phyloP scores from a whole-genome alignment of 1,284 basidiomycete species.

The Heterobasidion annosum region DNA sequence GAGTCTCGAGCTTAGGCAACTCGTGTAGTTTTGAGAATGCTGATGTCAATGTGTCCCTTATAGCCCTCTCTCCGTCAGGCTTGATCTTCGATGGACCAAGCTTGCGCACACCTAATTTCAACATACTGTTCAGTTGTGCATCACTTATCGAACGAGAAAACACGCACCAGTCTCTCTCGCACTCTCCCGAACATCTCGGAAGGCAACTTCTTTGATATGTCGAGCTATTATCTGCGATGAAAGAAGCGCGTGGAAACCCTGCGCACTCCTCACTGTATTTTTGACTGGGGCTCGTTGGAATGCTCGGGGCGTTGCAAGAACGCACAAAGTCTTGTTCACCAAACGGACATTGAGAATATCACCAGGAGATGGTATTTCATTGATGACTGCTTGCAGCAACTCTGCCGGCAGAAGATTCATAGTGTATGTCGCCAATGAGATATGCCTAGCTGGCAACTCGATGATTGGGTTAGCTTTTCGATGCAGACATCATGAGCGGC shows the following conservation, averaged over 20 bases:
- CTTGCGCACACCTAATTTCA: background rate
- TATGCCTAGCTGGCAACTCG: background rate
- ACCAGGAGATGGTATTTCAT: constrained; percentile 6
- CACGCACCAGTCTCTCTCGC: background rate
- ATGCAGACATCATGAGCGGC: background rate
- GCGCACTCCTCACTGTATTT: constrained; percentile 5
- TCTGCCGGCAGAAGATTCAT: constrained; percentile 6
- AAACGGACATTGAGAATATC: constrained; percentile 10
- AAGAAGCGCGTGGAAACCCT: constrained; percentile 4
- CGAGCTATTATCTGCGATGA: constrained; percentile 6
- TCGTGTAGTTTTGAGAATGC: background rate
- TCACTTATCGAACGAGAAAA: background rate
- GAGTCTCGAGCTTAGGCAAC: background rate
- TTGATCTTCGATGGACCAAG: no score
- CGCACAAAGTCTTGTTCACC: constrained; percentile 10
- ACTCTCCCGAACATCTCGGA: background rate
- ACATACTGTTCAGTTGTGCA: background rate
- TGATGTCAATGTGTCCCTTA: background rate
- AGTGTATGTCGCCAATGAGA: background rate
- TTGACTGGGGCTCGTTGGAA: constrained; percentile 9
- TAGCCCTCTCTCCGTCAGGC: background rate
- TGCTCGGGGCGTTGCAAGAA: constrained; percentile 10
- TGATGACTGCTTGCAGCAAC: constrained; percentile 10
- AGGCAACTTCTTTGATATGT: constrained; percentile 6
- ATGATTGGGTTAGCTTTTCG: no score